Evolutionary conservation across 805 yeast species (phyloP).

Genomic region (Dipodascopsis tothii): DNA sequence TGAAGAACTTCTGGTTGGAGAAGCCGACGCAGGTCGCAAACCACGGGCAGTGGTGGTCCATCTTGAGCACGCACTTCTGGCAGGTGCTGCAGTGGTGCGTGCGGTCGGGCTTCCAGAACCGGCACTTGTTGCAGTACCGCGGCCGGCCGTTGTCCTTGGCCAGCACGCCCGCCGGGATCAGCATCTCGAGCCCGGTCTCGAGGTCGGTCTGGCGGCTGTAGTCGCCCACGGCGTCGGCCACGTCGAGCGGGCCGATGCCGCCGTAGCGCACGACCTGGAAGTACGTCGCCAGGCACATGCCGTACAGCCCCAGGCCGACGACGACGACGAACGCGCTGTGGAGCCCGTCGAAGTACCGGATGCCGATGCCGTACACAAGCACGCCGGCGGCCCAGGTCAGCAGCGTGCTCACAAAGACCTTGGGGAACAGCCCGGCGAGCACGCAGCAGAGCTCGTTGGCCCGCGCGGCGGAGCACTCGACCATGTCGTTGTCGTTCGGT

Average conservation of each 20-base stretch:
- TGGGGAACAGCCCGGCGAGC: slow-evolving; percentile 27
- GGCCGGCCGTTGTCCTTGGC: slow-evolving; percentile 38
- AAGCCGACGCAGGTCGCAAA: slow-evolving; percentile 84
- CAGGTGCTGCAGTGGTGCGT: slow-evolving; percentile 39
- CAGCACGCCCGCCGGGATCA: slow-evolving; percentile 31
- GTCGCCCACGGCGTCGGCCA: neutral
- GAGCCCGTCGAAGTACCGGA: slow-evolving; percentile 9
- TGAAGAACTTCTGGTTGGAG: slow-evolving; percentile 67
- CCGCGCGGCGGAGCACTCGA: slow-evolving; percentile 3
- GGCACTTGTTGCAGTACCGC: slow-evolving; percentile 37
- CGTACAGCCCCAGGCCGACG: slow-evolving; percentile 24
- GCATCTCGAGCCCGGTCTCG: slow-evolving; percentile 24
- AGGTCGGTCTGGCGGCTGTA: slow-evolving; percentile 16
- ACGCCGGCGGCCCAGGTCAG: slow-evolving; percentile 31
- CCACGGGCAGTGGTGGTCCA: slow-evolving; percentile 80
- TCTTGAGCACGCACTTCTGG: slow-evolving; percentile 38
- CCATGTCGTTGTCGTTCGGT: too few species aligned
- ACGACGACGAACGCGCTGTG: slow-evolving; percentile 9
- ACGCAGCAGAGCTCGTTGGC: slow-evolving; percentile 13
- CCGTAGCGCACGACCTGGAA: slow-evolving; percentile 27
- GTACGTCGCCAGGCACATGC: slow-evolving; percentile 26
- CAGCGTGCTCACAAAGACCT: slow-evolving; percentile 27
- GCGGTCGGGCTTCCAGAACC: slow-evolving; percentile 39
- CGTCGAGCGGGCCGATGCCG: slow-evolving; percentile 32
- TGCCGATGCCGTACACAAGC: slow-evolving; percentile 24